Evolutionary conservation across 495 filamentous ascomycete genomes (phyloP).

Genomic region (Tetracladium marchalianum): DNA sequence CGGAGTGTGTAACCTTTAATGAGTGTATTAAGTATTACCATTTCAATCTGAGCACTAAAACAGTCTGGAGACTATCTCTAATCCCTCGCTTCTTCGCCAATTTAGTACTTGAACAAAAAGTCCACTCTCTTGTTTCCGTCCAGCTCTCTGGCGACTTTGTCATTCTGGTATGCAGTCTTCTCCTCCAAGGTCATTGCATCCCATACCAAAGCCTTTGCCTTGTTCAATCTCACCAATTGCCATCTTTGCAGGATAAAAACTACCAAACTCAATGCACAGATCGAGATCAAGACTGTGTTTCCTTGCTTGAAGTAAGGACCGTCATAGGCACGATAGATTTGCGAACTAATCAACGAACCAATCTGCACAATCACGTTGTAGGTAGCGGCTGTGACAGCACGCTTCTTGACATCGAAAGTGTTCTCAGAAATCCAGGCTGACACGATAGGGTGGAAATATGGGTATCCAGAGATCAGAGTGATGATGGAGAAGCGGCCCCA

Average conservation of each 20-base stretch:
- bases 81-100: not conserved
- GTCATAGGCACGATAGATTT: slow-evolving; percentile 29
- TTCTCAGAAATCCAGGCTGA: slow-evolving; percentile 34
- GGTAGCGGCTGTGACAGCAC: slow-evolving; percentile 32
- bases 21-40: no score
- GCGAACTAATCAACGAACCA: slow-evolving; percentile 23
- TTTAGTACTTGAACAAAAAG: slow-evolving; percentile 24
- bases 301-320: slow-evolving; percentile 29
- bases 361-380: slow-evolving; percentile 37
- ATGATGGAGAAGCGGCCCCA: slow-evolving; percentile 32
- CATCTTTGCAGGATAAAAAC: slow-evolving; percentile 23
- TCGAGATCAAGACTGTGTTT: slow-evolving; percentile 28
- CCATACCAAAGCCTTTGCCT: slow-evolving; percentile 29
- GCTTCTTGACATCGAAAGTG: slow-evolving; percentile 29
- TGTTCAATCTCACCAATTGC: slow-evolving; percentile 25
- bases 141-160: slow-evolving; percentile 22
- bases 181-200: slow-evolving; percentile 25
- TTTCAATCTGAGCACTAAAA: not conserved
- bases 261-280: slow-evolving; percentile 25
- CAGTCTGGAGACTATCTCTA: not conserved
- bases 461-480: slow-evolving; percentile 32
- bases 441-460: slow-evolving; percentile 37
- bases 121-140: slow-evolving; percentile 32
- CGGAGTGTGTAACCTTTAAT: no score
- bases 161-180: slow-evolving; percentile 23